Percentiles rank a stretch among this genome's conserved stretches.
Conservation (phyloP, 2,329 filamentous ascomycete genomes). For the Beauveria caledonica region DNA sequence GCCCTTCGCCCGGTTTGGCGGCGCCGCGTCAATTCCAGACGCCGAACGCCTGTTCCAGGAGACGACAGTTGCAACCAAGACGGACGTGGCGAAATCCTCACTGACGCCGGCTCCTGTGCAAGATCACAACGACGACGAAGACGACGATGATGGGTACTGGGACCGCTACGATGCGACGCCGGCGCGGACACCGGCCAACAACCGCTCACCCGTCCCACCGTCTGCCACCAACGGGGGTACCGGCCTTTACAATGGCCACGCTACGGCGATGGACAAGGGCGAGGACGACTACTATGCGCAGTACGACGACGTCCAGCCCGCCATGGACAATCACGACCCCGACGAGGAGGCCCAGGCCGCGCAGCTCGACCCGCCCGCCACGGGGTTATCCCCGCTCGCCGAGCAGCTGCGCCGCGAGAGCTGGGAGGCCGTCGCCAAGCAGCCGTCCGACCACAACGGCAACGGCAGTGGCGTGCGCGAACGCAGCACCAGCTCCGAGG, state of each 20-base stretch:
- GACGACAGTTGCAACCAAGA: slow-evolving; percentile 16
- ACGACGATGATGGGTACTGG: slow-evolving; percentile 74
- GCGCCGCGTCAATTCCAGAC: slow-evolving; percentile 42
- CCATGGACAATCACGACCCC: slow-evolving; percentile 74
- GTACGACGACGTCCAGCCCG: slow-evolving; percentile 71
- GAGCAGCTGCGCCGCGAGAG: slow-evolving; percentile 15
- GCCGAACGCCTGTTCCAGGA: slow-evolving; percentile 50
- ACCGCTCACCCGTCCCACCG: slow-evolving; percentile 54
- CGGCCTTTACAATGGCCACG: slow-evolving; percentile 15
- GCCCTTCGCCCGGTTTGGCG: slow-evolving; percentile 42
- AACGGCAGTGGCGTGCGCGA: background rate
- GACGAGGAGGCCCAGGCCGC: slow-evolving; percentile 48
- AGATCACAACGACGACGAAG: slow-evolving; percentile 34
- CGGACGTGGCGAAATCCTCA: slow-evolving; percentile 9
- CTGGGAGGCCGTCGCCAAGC: slow-evolving; percentile 17
- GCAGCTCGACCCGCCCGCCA: slow-evolving; percentile 28
- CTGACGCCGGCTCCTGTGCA: slow-evolving; percentile 1
- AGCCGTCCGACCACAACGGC: background rate
- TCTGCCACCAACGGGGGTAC: slow-evolving; percentile 19
- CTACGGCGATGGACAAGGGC: slow-evolving; percentile 27
- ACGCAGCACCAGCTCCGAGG: slow-evolving; percentile 3
- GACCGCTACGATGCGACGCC: slow-evolving; percentile 68
- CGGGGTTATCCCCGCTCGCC: slow-evolving; percentile 18
- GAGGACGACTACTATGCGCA: slow-evolving; percentile 70
- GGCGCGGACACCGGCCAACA: slow-evolving; percentile 51